These are phyloP conservation scores for Geotrichum cucujoidarum DNA, from an alignment of 1,139 yeast species.

Conservation along the genomic window DNA sequence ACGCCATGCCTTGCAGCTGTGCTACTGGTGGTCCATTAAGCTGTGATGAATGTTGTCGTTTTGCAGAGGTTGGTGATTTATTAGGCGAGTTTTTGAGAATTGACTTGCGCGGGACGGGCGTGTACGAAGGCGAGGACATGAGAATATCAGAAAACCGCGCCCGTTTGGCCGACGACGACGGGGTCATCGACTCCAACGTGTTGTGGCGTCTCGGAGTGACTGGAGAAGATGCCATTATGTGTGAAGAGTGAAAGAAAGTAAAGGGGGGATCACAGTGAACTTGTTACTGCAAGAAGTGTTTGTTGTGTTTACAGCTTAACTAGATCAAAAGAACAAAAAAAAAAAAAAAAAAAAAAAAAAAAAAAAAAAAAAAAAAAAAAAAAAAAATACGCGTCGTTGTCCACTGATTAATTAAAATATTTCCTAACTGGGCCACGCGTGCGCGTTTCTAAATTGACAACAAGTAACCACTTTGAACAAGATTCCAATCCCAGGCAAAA, in stretches of 20 bases:
- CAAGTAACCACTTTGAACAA: too few relatives aligned
- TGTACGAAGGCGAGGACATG: background rate
- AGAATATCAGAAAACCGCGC: constrained; percentile 14
- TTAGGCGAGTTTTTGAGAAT: constrained; percentile 9
- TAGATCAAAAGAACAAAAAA: background rate
- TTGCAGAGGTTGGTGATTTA: background rate
- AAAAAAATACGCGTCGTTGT: background rate
- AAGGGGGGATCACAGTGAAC: too few relatives aligned
- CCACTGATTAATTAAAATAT: background rate
- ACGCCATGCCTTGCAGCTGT: background rate
- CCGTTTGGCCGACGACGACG: constrained; percentile 6
- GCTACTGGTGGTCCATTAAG: background rate
- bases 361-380: background rate
- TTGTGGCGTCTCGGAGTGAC: constrained; percentile 1
- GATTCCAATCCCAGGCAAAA: too few relatives aligned
- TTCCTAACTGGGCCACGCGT: too few relatives aligned
- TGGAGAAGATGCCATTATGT: constrained; percentile 2
- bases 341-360: background rate
- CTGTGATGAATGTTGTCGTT: background rate
- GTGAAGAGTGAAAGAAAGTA: background rate
- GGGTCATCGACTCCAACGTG: background rate
- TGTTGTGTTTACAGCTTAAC: too few relatives aligned
- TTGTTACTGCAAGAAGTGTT: too few relatives aligned
- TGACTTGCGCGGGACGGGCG: constrained; percentile 8
- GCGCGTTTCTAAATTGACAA: too few relatives aligned